Conservation (phyloP, 2,329 filamentous ascomycete genomes). For the Fusarium graminum region DNA sequence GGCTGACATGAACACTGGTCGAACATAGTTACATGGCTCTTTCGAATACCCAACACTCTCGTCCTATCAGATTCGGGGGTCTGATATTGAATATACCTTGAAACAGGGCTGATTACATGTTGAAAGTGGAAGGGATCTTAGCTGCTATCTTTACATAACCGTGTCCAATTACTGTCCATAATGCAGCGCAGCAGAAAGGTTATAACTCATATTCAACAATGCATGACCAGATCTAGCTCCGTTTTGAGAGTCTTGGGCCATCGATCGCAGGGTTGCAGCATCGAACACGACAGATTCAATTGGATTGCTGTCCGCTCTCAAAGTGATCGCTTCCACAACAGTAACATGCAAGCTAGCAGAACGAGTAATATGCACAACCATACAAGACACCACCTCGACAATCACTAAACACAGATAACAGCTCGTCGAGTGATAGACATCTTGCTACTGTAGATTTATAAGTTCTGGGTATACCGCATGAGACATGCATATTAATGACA, state of each 20-base stretch:
- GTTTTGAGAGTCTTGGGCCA: conserved; percentile 15
- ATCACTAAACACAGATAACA: conserved; percentile 13
- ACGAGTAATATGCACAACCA: conserved; percentile 17
- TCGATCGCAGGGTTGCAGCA: conserved; percentile 19
- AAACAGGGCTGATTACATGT: conserved; percentile 2
- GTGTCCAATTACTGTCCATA: neutral
- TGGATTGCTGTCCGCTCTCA: conserved; percentile 18
- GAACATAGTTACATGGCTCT: neutral
- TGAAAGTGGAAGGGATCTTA: neutral
- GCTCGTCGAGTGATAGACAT: conserved; percentile 17
- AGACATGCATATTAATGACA: conserved; percentile 13
- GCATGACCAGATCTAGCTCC: conserved; percentile 14
- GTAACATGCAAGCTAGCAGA: conserved; percentile 23
- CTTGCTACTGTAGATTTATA: conserved; percentile 5
- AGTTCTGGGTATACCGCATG: conserved; percentile 1
- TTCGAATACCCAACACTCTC: neutral
- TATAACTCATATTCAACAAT: conserved; percentile 2
- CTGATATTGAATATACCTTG: conserved; percentile 6
- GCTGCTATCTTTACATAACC: neutral
- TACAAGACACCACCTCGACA: conserved; percentile 12
- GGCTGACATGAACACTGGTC: neutral
- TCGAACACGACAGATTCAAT: conserved; percentile 16
- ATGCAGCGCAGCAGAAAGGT: conserved; percentile 4
- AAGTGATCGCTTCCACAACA: conserved; percentile 16
- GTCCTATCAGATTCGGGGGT: neutral